Evolutionary conservation across 371 early-diverging fungal genomes (phyloP).

Genomic region (Rhizomucor pusillus): DNA sequence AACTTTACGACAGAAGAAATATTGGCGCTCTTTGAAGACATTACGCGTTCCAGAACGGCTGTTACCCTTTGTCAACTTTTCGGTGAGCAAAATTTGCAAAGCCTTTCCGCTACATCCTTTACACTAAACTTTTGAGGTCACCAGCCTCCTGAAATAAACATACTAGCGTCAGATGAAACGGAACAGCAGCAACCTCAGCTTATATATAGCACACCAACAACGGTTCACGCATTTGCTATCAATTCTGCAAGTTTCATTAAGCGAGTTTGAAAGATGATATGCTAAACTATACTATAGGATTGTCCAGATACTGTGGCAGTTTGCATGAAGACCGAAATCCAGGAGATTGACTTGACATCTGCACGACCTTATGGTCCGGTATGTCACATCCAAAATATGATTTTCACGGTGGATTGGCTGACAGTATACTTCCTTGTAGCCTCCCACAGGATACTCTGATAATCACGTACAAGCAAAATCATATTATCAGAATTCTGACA

Average conservation of each 20-base stretch:
- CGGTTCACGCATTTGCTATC: slow-evolving; percentile 35
- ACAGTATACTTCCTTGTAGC: slow-evolving; percentile 9
- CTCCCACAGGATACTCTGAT: slow-evolving; percentile 14
- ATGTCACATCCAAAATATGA: slow-evolving; percentile 4
- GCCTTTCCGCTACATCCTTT: too few species aligned
- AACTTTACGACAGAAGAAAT: slow-evolving; percentile 50
- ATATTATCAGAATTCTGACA: slow-evolving; percentile 26
- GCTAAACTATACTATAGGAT: slow-evolving; percentile 9
- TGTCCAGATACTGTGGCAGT: slow-evolving; percentile 41
- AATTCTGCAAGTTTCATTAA: slow-evolving; percentile 25
- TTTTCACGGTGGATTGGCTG: too few species aligned
- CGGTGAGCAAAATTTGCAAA: slow-evolving; percentile 25
- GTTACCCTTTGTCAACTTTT: slow-evolving; percentile 41
- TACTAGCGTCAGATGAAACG: slow-evolving; percentile 20
- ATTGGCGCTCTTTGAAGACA: slow-evolving; percentile 54
- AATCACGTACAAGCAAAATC: slow-evolving; percentile 6
- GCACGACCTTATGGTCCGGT: slow-evolving; percentile 14
- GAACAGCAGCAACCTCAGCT: slow-evolving; percentile 19
- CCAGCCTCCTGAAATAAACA: slow-evolving; percentile 26
- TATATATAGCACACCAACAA: slow-evolving; percentile 36
- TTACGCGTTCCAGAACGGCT: slow-evolving; percentile 44
- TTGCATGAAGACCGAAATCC: slow-evolving; percentile 55
- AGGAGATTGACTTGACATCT: slow-evolving; percentile 48
- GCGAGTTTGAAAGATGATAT: background rate
- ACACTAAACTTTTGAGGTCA: too few species aligned